Evolutionary conservation across 169 alveolate genomes (phyloP).

Genomic region (Plasmodium berghei): DNA sequence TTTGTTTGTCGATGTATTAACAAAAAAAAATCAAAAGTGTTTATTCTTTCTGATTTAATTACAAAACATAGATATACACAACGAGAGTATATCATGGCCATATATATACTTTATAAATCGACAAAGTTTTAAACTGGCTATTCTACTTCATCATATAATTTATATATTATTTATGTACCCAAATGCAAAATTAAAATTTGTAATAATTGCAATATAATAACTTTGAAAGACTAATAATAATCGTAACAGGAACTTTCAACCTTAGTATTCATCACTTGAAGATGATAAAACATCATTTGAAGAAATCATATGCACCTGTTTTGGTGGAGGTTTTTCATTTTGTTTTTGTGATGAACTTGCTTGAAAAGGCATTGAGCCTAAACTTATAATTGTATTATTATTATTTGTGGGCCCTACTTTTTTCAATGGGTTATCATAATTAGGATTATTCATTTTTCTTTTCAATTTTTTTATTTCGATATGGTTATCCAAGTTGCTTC

Average conservation of each 20-base stretch:
- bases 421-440: slow-evolving; percentile 26
- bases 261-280: slow-evolving; percentile 41
- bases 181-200: too few species aligned
- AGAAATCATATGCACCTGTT: slow-evolving; percentile 33
- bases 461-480: slow-evolving; percentile 22
- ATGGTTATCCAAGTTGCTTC: slow-evolving; percentile 45
- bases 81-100: too few species aligned
- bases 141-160: too few species aligned
- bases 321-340: slow-evolving; percentile 3
- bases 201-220: too few species aligned
- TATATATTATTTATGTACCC: too few species aligned
- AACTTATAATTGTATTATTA: background rate
- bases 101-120: too few species aligned
- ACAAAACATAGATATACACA: too few species aligned
- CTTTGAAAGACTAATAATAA: too few species aligned
- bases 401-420: background rate
- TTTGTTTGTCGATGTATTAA: too few species aligned
- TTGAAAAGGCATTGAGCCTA: slow-evolving; percentile 14
- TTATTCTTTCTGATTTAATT: too few species aligned
- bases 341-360: background rate
- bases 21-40: too few species aligned
- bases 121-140: too few species aligned
- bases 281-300: slow-evolving; percentile 72
- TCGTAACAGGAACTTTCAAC: background rate
- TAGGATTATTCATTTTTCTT: slow-evolving; percentile 61